Evolutionary conservation across 441 rosid species (phyloP).

Genomic region (Pelargonium fulgidum): DNA sequence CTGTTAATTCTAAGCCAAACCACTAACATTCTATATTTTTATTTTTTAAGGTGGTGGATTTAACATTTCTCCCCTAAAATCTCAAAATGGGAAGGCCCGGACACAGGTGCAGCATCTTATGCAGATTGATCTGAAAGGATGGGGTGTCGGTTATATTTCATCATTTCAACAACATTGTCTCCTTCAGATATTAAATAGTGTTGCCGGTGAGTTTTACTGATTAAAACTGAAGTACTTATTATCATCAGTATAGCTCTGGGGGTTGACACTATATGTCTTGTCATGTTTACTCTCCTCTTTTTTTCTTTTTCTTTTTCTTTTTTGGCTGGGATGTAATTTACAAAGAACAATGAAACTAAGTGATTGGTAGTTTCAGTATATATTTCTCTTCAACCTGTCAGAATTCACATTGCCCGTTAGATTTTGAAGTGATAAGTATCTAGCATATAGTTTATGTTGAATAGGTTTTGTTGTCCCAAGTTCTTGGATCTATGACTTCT

Average conservation of each 20-base stretch:
- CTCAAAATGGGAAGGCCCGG: constrained; percentile 82
- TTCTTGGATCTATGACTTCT: not conserved
- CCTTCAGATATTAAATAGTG: constrained; percentile 95
- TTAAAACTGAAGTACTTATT: constrained; percentile 8
- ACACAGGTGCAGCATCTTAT: constrained; percentile 93
- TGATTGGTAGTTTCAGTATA: not conserved
- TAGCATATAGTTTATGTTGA: not conserved
- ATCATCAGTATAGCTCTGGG: constrained; percentile 2
- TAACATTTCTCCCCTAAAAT: constrained; percentile 80
- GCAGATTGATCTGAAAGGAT: constrained; percentile 97
- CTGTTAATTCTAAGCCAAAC: constrained; percentile 9
- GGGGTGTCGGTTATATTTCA: constrained; percentile 89
- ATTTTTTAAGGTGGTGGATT: constrained; percentile 82
- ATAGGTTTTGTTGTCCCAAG: not conserved
- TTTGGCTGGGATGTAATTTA: not conserved
- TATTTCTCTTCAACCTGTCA: not conserved
- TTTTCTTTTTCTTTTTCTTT: no score
- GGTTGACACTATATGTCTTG: constrained; percentile 1
- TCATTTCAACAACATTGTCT: constrained; percentile 97
- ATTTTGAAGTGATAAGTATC: not conserved
- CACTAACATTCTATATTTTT: constrained; percentile 16
- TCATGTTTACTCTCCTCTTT: constrained; percentile 6
- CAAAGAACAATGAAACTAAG: not conserved
- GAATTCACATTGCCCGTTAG: not conserved
- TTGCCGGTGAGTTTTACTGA: constrained; percentile 60